Percentiles rank a stretch among this genome's conserved stretches.
These are phyloP conservation scores for Aquilaria malaccensis DNA, from an alignment of 345 rosid genomes.

Conservation along the genomic window DNA sequence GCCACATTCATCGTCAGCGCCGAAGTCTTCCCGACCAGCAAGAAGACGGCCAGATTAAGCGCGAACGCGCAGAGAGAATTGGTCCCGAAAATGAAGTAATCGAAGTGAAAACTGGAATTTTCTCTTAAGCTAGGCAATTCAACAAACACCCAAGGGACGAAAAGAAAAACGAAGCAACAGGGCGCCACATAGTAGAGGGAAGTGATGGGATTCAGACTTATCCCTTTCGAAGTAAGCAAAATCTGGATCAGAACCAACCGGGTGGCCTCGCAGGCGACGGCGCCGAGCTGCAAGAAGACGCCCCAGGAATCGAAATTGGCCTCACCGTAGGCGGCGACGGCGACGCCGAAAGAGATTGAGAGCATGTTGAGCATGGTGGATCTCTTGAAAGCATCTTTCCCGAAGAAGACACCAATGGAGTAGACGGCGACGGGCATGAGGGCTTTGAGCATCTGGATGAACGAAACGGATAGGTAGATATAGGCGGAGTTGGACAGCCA, in stretches of 20 bases:
- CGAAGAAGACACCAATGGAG: constrained; percentile 49
- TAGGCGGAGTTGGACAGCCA: constrained; percentile 97
- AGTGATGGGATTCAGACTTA: constrained; percentile 51
- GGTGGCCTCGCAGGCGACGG: constrained; percentile 59
- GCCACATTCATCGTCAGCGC: constrained; percentile 87
- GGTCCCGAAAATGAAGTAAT: constrained; percentile 44
- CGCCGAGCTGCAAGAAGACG: constrained; percentile 48
- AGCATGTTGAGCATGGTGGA: constrained; percentile 57
- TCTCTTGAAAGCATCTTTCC: constrained; percentile 37
- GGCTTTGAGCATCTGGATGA: constrained; percentile 96
- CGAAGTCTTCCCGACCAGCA: constrained; percentile 76
- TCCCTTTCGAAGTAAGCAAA: constrained; percentile 47
- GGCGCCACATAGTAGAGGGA: constrained; percentile 64
- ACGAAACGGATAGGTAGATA: constrained; percentile 88
- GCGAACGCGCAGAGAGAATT: constrained; percentile 71
- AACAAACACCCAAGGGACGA: constrained; percentile 48
- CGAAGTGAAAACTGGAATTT: constrained; percentile 49
- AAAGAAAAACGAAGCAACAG: constrained; percentile 48
- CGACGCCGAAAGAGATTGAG: constrained; percentile 56
- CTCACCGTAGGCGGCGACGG: constrained; percentile 58
- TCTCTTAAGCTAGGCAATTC: constrained; percentile 51
- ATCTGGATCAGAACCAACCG: constrained; percentile 60
- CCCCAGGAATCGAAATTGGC: constrained; percentile 61
- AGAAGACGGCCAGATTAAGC: constrained; percentile 65
- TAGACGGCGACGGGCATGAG: constrained; percentile 97